phyloP scores from a whole-genome alignment of 148 eudicot genomes.

The Rhododendron ovatum region DNA sequence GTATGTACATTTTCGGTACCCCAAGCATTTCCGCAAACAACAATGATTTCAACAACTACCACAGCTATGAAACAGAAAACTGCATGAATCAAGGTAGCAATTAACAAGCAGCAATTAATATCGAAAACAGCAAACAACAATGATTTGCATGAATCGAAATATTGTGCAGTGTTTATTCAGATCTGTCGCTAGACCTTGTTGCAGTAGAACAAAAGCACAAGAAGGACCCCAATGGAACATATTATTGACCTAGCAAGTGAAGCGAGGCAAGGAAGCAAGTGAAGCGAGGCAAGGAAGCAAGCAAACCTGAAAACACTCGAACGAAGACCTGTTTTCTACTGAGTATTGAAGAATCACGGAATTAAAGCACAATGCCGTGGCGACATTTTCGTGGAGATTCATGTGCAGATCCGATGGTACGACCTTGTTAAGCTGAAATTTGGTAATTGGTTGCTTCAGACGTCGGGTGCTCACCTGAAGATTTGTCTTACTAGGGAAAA shows the following conservation, averaged over 20 bases:
- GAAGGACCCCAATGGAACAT: background rate
- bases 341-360: background rate
- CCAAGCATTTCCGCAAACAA: background rate
- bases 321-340: background rate
- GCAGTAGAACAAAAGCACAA: background rate
- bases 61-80: background rate
- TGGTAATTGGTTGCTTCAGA: background rate
- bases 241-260: background rate
- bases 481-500: background rate
- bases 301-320: conserved; percentile 1
- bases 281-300: background rate
- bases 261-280: background rate
- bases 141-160: background rate
- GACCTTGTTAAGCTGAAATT: background rate
- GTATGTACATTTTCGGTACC: too few relatives aligned
- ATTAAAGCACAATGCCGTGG: background rate
- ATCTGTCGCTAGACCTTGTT: background rate
- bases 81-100: background rate
- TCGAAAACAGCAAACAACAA: background rate
- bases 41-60: background rate
- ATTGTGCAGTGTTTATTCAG: background rate
- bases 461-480: background rate
- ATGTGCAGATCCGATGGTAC: background rate
- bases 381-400: background rate
- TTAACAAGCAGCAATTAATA: background rate